phyloP scores from a whole-genome alignment of 129 eudicot species.

The Erigeron canadensis region DNA sequence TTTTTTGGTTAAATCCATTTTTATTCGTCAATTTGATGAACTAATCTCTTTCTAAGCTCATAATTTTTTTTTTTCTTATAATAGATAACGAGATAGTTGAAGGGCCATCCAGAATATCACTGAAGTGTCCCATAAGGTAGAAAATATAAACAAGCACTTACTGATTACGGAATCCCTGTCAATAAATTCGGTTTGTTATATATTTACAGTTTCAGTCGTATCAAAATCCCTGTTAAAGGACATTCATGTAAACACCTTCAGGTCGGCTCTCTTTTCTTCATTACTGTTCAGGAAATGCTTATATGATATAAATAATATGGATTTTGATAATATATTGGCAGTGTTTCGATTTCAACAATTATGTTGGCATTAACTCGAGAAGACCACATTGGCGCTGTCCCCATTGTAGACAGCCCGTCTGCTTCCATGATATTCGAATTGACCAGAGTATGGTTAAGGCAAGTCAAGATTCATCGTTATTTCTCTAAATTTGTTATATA shows the following conservation, averaged over 20 bases:
- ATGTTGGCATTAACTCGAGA: constrained; percentile 64
- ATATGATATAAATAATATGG: background rate
- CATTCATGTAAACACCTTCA: constrained; percentile 79
- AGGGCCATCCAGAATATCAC: constrained; percentile 76
- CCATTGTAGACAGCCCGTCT: constrained; percentile 70
- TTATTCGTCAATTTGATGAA: background rate
- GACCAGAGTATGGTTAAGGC: constrained; percentile 80
- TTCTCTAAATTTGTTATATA: no score
- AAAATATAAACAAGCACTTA: background rate
- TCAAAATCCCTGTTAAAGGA: constrained; percentile 81
- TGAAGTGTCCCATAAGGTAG: constrained; percentile 91
- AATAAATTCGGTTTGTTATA: constrained; percentile 4
- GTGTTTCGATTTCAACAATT: constrained; percentile 87
- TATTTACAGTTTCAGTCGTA: constrained; percentile 56
- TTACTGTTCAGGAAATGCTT: background rate
- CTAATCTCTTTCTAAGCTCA: background rate
- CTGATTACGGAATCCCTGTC: constrained; percentile 8
- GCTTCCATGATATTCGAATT: constrained; percentile 69
- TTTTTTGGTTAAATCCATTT: background rate
- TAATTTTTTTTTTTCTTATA: constrained; percentile 4
- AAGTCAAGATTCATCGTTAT: constrained; percentile 50
- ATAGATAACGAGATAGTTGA: constrained; percentile 77
- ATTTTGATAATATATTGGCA: constrained; percentile 25
- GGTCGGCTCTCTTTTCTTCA: constrained; percentile 41
- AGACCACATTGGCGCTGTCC: constrained; percentile 96